Conservation (phyloP, 768 basidiomycete species). For the Boletus reticulatus region DNA sequence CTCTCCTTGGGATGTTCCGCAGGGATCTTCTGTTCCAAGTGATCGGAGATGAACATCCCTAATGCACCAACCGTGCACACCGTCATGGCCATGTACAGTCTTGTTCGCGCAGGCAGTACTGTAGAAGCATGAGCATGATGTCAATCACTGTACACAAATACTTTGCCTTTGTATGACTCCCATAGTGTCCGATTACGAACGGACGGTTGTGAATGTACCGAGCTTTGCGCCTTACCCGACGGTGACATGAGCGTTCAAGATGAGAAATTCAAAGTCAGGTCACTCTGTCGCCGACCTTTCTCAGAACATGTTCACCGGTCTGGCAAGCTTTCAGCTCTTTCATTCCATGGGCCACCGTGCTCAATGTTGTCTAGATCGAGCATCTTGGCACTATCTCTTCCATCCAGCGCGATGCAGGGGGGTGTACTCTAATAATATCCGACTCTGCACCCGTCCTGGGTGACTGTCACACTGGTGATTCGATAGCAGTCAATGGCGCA, state of each 20-base stretch:
- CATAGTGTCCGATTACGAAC: conserved; percentile 31
- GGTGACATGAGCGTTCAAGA: conserved; percentile 16
- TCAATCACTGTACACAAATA: conserved; percentile 2
- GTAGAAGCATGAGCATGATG: conserved; percentile 12
- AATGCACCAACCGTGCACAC: conserved; percentile 44
- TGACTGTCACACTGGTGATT: conserved; percentile 93
- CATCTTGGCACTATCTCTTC: conserved; percentile 75
- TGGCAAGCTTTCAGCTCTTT: conserved; percentile 45
- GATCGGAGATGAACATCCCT: conserved; percentile 50
- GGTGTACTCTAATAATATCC: conserved; percentile 80
- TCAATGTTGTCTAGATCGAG: conserved; percentile 64
- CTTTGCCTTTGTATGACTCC: conserved; percentile 44
- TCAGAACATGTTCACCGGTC: conserved; percentile 69
- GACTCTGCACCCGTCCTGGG: conserved; percentile 69
- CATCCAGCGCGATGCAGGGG: conserved; percentile 63
- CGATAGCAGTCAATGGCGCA: conserved; percentile 84
- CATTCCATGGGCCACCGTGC: neutral
- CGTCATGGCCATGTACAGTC: conserved; percentile 49
- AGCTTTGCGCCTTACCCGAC: neutral
- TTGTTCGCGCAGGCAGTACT: conserved; percentile 56
- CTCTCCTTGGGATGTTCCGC: neutral
- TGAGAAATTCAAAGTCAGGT: conserved; percentile 1
- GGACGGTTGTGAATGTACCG: conserved; percentile 4
- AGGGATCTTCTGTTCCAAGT: conserved; percentile 45
- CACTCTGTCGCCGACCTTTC: neutral